Base-by-base conservation (phyloP, 768 basidiomycete species). In the Heimioporus sp. region DNA sequence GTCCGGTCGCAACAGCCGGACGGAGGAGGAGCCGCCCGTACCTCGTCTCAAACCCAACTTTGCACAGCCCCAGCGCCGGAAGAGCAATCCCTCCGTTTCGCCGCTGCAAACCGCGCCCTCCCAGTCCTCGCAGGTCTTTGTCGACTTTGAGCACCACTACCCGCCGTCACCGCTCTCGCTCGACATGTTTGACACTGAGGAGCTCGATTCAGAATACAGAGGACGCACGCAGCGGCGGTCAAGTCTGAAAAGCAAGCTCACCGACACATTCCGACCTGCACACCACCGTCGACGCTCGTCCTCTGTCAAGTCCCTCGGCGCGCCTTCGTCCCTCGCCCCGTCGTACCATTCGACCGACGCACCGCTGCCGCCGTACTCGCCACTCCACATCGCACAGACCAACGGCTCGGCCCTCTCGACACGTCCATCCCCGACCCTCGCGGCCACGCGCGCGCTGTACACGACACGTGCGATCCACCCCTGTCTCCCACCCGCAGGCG, bases 381-480 rank as follows among this genome's bases (percentile, higher is more conserved):
- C 64, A 2, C 53, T 62, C 11, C 59, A 64, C 10, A 48, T 39
- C 43, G n/a, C 48, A 12, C 61, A 55, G 11, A 16, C 47, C 21
- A 57, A 63, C 2, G 59, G 64, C 10, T 41, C 64, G 16, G 28
- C 40, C 5, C 10, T 57, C 17, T 51, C 45, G 16, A 32, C 51
- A 3, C 66, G 56, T 2, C 58, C 70, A 8, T 60, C 69, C 4
- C 55, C 60, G 2, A 48, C 62, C 19, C 69, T 62, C 7, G 49
- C 62, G 2, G 55, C 65, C n/a, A 68, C 69, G 0, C 79, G 75
- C 0, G 76, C 80, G 34, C 77, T 85, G 48, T 91, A 91, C 65
- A 63, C 78, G 5, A 90, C 87, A 56, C 76, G 76, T 21, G 87
- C 84, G 10, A 75, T 90, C 21, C 86, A 88, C 56, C 76, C 81